Evolutionary conservation across 2,329 filamentous ascomycete genomes (phyloP), one percentile per base, ranked within the genome.

Genomic region (Aureobasidium sp.): DNA sequence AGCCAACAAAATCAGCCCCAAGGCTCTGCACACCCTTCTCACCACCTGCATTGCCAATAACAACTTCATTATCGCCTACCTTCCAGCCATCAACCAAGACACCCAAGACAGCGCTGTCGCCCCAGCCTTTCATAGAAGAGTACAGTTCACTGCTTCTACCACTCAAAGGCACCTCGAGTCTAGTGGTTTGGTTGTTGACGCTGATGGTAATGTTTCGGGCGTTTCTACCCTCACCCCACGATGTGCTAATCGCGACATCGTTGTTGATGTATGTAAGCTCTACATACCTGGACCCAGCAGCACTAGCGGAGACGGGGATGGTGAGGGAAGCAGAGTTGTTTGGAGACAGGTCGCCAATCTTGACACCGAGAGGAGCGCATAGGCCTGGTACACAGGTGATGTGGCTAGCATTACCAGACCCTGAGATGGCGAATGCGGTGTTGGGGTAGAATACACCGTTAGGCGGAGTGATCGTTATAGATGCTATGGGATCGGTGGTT

Each of bases 241-340:
- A 75, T 0, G 75, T 78, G 1, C 72, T 72, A 20, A 84, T 78
- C 0, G 80, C 78, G 15, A 85, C 76, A 11, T 86, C 84, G 67
- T 87, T 86, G 73, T 87, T 87, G 72, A 85, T 82, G 53, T 81
- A 86, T 69, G 85, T 82, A 15, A 87, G 72, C 0, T 81, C 82
- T 0, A 87, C 66, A 38, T 83, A 78, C 66, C 81, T 79, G 6
- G 23, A 42, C 27, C 36, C 38, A 10, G 23, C 27, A 5, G 45
- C 68, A 13, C 81, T 76, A 1, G 72, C 71, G 18, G 48, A 10
- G 31, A 45, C 33, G 4, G 73, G 66, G 56, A 86, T 81, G 0
- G 72, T 75, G n/a, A 79, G 76, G 3, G 66, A 75, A 1, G 80
- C 76, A 2, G 69, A 71, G 42, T 69, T 70, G n/a, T 69, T 75